Evolutionary conservation across 2,329 filamentous ascomycete species (phyloP), one percentile per base, ranked within the genome.

Genomic region (Stemphylium beticola): DNA sequence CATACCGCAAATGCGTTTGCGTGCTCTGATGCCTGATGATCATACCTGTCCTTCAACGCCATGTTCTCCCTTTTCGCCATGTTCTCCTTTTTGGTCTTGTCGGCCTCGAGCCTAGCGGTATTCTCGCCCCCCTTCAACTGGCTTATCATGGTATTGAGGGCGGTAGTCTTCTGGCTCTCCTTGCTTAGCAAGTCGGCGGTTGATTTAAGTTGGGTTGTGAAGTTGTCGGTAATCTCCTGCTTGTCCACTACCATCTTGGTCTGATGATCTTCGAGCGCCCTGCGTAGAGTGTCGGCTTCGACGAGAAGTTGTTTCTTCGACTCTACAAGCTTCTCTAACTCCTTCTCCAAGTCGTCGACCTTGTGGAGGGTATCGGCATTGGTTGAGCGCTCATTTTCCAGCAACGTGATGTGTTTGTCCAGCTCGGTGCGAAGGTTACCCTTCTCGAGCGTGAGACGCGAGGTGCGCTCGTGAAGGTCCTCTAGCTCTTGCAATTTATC

Each of bases 381-480:
- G 15, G 24, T 48, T 3, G 52, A 15, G 22, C 34, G 53, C 22
- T 58, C 51, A 24, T 59, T 34, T 26, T 62, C 54, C 15, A 70
- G 39, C 15, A 66, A 43, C 22, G 61, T 36, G 17, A 53, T 52
- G 33, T 54, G 59, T 10, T 55, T 64, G 32, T 67, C 62, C 0
- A 73, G 42, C 55, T 74, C 70, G 5, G 54, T 59, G 14, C 55
- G 60, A 14, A 73, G 60, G 24, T 68, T 60, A 34, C 67, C 68
- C 24, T 69, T 69, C 38, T 71, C 67, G 2, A 74, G 60, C 2
- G 58, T 66, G 10, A 73, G 57, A 15, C 69, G 65, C 14, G 70
- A 69, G 3, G 64, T 39, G 4, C 60, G 61, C 47, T 69, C 69
- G 15, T 66, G 55, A 8, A 71, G 53, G 9, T 61, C 59, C 2